A percentile compares a stretch with the other conserved stretches of the same genome.
These are phyloP conservation scores for Fusarium devonianum DNA, from an alignment of 2,329 filamentous ascomycete genomes.

Conservation along the genomic window DNA sequence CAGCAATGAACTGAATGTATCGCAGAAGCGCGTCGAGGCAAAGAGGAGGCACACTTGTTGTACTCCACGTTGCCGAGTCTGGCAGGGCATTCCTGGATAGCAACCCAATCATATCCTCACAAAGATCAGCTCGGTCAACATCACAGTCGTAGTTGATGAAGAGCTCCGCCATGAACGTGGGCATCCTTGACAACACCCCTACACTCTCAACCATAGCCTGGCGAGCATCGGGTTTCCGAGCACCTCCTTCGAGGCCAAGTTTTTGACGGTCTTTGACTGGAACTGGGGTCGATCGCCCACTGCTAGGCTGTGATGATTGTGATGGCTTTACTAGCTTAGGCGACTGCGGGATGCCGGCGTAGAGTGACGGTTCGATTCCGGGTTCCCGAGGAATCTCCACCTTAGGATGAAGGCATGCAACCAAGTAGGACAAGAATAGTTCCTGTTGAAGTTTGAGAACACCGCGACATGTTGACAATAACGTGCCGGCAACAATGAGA, in stretches of 20 bases:
- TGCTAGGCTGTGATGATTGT: conserved; percentile 71
- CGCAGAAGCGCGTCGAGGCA: conserved; percentile 91
- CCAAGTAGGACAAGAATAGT: conserved; percentile 90
- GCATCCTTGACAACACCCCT: conserved; percentile 88
- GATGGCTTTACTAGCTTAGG: conserved; percentile 84
- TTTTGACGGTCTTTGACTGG: conserved; percentile 92
- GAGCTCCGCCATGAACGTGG: conserved; percentile 91
- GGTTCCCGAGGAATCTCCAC: conserved; percentile 91
- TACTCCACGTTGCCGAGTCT: conserved; percentile 98
- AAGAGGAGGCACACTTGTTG: conserved; percentile 93
- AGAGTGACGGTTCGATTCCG: conserved; percentile 88
- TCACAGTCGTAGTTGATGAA: conserved; percentile 99
- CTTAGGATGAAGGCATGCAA: conserved; percentile 91
- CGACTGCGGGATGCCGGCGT: conserved; percentile 90
- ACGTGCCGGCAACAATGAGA: conserved; percentile 86
- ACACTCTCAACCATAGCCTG: conserved; percentile 99
- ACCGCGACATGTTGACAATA: conserved; percentile 87
- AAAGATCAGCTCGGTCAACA: conserved; percentile 87
- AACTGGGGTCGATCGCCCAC: conserved; percentile 88
- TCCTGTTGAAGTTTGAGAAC: conserved; percentile 97
- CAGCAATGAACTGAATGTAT: conserved; percentile 90
- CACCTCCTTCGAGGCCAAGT: conserved; percentile 88
- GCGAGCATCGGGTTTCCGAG: conserved; percentile 90
- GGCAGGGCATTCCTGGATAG: conserved; percentile 94
- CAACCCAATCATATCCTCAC: conserved; percentile 93